Base-by-base conservation (phyloP, 257 asterid genomes). In the Solanum tarijense region DNA sequence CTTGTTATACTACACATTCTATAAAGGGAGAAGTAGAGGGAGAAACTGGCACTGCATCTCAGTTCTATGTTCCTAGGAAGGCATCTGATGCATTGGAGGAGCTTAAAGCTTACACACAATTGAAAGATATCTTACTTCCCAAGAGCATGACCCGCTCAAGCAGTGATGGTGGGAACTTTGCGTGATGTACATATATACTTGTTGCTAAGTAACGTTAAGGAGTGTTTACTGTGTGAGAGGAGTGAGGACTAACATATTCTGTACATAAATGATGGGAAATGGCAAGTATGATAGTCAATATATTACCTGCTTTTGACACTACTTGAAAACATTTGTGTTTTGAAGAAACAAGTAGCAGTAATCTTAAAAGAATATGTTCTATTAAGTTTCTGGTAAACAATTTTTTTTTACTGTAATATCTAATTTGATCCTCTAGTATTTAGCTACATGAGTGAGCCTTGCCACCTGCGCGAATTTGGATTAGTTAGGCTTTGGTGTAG, bases 31-130 rank as follows among this genome's bases (percentile, higher is more conserved):
- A 90, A 75, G 65, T 41, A 5, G 95, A 87, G 88, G 94, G 91
- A 34, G 94, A 91, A 85, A 75, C 82, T 18, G 94, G 94, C 85
- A 90, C 88, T 43, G 91, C 91, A 88, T 94, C 97, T 14, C 96
- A 91, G 41, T 93, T 92, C 79, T 92, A 89, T 87, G 90, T 89
- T 87, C 95, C 98, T 79, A 93, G 96, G 5, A 95, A 93, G 90
- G 90, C 96, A 25, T 95, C 96, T 1, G 98, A 97, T 60, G 99
- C 98, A 83, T 87, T 97, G 20, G 98, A 95, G 94, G 99, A 97
- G 88, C 96, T 97, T 60, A 95, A 91, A 91, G 92, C 88, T 46
- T 97, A 94, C 91, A 90, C 88, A 89, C 91, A 93, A 68, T 92
- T 95, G 94, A 97, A 96, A 90, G 94, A 93, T 81, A 43, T 95